Evolutionary conservation across 768 basidiomycete species (phyloP).

Genomic region (Russula lepida): DNA sequence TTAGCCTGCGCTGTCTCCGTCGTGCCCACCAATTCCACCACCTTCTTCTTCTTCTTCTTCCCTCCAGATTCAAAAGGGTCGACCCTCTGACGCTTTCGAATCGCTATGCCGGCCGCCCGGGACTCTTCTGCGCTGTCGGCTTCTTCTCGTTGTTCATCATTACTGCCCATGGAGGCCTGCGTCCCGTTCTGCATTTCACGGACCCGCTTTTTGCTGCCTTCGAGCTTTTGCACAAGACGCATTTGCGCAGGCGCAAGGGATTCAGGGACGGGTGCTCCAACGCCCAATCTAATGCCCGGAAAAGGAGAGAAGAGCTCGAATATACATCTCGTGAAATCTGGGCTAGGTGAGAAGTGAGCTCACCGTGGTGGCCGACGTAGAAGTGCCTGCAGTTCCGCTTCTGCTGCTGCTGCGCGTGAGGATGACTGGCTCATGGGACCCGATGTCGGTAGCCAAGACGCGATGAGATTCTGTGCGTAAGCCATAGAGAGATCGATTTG

Average conservation of each 20-base stretch:
- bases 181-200: constrained; percentile 34
- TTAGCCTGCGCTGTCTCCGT: not conserved
- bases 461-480: constrained; percentile 60
- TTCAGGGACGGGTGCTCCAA: constrained; percentile 58
- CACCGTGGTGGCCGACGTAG: constrained; percentile 68
- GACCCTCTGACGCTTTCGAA: constrained; percentile 48
- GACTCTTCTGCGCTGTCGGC: constrained; percentile 38
- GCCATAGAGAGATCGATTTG: constrained; percentile 77
- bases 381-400: constrained; percentile 55
- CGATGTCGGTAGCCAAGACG: constrained; percentile 55
- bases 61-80: constrained; percentile 47
- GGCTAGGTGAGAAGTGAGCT: constrained; percentile 15
- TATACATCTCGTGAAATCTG: not conserved
- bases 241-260: constrained; percentile 27
- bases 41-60: constrained; percentile 32
- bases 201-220: constrained; percentile 39
- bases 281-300: constrained; percentile 48
- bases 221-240: constrained; percentile 52
- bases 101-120: constrained; percentile 35
- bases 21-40: constrained; percentile 10
- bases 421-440: constrained; percentile 21
- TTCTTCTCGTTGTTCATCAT: constrained; percentile 34
- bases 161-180: constrained; percentile 17
- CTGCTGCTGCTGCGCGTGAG: constrained; percentile 19
- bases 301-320: not conserved